Percentiles rank a stretch among this genome's conserved stretches.
Conservation (phyloP, 352 stramenopile species). For the Elongisporangium prolatum region DNA sequence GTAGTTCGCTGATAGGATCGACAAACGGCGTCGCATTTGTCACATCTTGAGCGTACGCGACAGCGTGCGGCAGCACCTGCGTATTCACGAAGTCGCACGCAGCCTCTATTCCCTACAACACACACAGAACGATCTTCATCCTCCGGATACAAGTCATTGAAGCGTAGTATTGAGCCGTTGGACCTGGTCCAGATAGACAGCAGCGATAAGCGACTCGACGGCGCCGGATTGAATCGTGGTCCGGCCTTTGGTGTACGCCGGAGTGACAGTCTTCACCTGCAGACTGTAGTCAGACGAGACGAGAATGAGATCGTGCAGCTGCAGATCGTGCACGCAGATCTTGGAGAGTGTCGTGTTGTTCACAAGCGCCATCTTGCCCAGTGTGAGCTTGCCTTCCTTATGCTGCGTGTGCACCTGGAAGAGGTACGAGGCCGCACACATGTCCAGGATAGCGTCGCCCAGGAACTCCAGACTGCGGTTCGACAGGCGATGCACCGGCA, state of each 20-base stretch:
- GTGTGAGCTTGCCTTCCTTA: constrained; percentile 56
- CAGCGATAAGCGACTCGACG: constrained; percentile 4
- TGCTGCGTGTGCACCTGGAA: constrained; percentile 49
- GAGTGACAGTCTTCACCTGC: constrained; percentile 9
- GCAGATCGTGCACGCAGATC: constrained; percentile 40
- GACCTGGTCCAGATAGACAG: constrained; percentile 1
- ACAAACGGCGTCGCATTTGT: constrained; percentile 28
- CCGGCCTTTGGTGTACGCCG: constrained; percentile 24
- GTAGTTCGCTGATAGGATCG: constrained; percentile 58
- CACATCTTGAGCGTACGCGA: constrained; percentile 35
- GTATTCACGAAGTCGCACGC: constrained; percentile 67
- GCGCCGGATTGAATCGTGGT: constrained; percentile 47
- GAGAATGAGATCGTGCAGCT: constrained; percentile 35
- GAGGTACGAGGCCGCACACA: constrained; percentile 39
- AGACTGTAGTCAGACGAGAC: constrained; percentile 20
- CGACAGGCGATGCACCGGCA: constrained; percentile 37
- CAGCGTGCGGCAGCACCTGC: constrained; percentile 48
- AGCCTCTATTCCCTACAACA: constrained; percentile 37
- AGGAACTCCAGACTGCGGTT: constrained; percentile 63
- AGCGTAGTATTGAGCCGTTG: background rate
- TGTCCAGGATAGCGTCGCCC: constrained; percentile 47
- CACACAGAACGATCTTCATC: background rate
- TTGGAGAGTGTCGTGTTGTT: constrained; percentile 57
- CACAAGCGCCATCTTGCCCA: constrained; percentile 36
- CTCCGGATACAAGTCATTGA: background rate